Percentiles rank a stretch among this genome's conserved stretches.
Evolutionary conservation across 192 early-diverging fungal genomes (phyloP).

Genomic region (Chytriomyces sp.): DNA sequence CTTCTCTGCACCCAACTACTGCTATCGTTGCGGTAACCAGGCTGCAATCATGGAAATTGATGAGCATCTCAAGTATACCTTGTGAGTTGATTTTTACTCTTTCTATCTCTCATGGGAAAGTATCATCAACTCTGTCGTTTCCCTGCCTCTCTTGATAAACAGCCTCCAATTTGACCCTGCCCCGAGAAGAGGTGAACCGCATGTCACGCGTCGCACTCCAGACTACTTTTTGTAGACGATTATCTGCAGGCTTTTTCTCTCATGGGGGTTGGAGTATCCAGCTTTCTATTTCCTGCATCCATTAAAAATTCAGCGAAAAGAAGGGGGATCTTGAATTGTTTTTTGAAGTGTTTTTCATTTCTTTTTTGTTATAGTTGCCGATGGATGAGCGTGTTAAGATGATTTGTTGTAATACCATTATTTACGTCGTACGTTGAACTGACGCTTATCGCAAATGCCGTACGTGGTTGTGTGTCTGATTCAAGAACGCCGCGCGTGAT

Average conservation of each 20-base stretch:
- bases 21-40: constrained; percentile 99
- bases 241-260: not conserved
- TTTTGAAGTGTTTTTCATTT: too few relatives aligned
- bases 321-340: too few relatives aligned
- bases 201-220: constrained; percentile 96
- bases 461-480: too few relatives aligned
- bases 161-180: constrained; percentile 95
- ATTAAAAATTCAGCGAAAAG: too few relatives aligned
- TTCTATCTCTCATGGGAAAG: not conserved
- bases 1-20: constrained; percentile 99
- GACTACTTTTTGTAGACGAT: constrained; percentile 92
- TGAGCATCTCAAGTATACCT: constrained; percentile 98
- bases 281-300: too few relatives aligned
- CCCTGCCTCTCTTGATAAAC: not conserved
- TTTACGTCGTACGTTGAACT: too few relatives aligned
- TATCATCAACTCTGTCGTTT: not conserved
- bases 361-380: too few relatives aligned
- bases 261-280: too few relatives aligned
- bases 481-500: too few relatives aligned
- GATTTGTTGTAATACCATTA: too few relatives aligned
- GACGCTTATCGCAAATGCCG: too few relatives aligned
- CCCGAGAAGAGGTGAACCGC: constrained; percentile 95
- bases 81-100: constrained; percentile 57
- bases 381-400: too few relatives aligned
- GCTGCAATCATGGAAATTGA: constrained; percentile 99